Conservation (phyloP, 495 filamentous ascomycete species). For the Penicillium taxi region DNA sequence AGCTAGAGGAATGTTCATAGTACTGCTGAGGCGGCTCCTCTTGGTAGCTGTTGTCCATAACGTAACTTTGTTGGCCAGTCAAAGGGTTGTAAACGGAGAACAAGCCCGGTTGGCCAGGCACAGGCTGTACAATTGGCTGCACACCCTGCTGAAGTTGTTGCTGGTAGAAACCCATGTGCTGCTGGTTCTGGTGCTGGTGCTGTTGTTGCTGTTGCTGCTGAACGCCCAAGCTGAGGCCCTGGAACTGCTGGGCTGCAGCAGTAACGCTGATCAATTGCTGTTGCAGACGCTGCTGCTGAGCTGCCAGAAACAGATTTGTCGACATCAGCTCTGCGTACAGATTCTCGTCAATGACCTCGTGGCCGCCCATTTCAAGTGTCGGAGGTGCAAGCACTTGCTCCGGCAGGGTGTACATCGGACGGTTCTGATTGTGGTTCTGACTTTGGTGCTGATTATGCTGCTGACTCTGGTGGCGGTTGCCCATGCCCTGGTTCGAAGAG, state of each 20-base stretch:
- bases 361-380: constrained; percentile 55
- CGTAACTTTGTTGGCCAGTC: constrained; percentile 71
- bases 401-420: constrained; percentile 59
- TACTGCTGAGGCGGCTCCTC: constrained; percentile 26
- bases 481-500: constrained; percentile 36
- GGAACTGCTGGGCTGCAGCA: constrained; percentile 64
- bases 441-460: not conserved
- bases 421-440: constrained; percentile 16
- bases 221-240: constrained; percentile 54
- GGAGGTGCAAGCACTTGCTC: constrained; percentile 86
- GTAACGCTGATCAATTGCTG: constrained; percentile 53
- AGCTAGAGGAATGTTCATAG: constrained; percentile 35
- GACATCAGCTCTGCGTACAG: constrained; percentile 76
- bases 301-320: constrained; percentile 76
- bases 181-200: constrained; percentile 22
- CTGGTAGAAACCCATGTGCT: constrained; percentile 49
- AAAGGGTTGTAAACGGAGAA: constrained; percentile 77
- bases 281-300: constrained; percentile 79
- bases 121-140: constrained; percentile 59
- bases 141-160: constrained; percentile 68
- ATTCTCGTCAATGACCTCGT: constrained; percentile 70
- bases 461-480: constrained; percentile 13
- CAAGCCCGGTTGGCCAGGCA: constrained; percentile 63
- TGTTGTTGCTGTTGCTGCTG: constrained; percentile 34
- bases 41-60: constrained; percentile 48